A percentile compares a stretch with the other conserved stretches of the same genome.
Conservation (phyloP, 1,284 basidiomycete species). For the Tilletia setariae region DNA sequence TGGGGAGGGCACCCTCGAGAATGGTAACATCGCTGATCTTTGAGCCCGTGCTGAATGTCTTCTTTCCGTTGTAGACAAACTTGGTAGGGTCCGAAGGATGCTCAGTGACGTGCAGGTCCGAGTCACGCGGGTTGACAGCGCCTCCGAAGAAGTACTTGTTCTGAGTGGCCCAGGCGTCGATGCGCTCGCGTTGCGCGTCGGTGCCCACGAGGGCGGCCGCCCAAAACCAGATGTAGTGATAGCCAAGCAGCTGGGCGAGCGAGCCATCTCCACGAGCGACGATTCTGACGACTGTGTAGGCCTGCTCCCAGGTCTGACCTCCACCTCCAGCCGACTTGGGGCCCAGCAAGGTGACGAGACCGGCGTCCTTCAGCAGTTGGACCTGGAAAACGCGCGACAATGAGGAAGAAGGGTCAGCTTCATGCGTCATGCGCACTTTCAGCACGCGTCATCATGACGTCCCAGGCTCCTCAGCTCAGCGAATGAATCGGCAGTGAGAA, state of each 20-base stretch:
- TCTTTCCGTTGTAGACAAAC: constrained; percentile 50
- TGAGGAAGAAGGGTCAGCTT: not conserved
- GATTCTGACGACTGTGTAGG: constrained; percentile 45
- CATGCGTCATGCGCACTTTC: not conserved
- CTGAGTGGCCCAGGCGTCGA: constrained; percentile 36
- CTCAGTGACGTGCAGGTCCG: constrained; percentile 43
- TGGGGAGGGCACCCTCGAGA: constrained; percentile 46
- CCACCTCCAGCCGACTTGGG: constrained; percentile 44
- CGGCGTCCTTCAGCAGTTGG: constrained; percentile 51
- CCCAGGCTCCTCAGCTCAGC: too few relatives aligned
- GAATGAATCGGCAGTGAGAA: too few relatives aligned
- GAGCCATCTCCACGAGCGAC: constrained; percentile 49
- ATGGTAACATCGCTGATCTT: constrained; percentile 54
- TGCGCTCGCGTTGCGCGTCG: constrained; percentile 36
- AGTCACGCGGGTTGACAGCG: constrained; percentile 54
- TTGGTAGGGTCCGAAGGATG: constrained; percentile 36
- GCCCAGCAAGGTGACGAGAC: constrained; percentile 48
- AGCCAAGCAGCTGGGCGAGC: constrained; percentile 44
- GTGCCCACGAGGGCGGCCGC: constrained; percentile 46
- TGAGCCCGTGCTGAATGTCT: constrained; percentile 53
- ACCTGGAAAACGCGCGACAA: constrained; percentile 19
- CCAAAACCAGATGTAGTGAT: constrained; percentile 45
- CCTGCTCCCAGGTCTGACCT: constrained; percentile 42
- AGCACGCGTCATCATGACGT: too few relatives aligned
- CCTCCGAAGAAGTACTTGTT: constrained; percentile 50